Evolutionary conservation across 495 filamentous ascomycete genomes (phyloP).

Genomic region (Venustampulla echinocandica): DNA sequence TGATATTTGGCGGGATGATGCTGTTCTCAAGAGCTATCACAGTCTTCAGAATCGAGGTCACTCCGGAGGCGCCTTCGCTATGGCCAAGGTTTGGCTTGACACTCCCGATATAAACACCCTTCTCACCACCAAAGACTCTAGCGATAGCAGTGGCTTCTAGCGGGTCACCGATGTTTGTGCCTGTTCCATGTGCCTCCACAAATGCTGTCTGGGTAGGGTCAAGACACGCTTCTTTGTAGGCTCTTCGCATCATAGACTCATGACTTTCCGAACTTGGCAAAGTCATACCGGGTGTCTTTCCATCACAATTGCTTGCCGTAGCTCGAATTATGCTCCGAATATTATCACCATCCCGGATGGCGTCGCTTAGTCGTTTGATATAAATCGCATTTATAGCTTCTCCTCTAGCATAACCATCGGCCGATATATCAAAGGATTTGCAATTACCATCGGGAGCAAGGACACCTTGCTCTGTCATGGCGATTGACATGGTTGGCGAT

Average conservation of each 20-base stretch:
- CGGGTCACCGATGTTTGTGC: slow-evolving; percentile 41
- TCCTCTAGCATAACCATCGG: slow-evolving; percentile 57
- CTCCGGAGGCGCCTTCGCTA: slow-evolving; percentile 46
- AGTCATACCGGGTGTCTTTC: slow-evolving; percentile 48
- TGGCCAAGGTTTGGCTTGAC: slow-evolving; percentile 30
- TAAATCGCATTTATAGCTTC: slow-evolving; percentile 51
- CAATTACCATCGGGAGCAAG: slow-evolving; percentile 31
- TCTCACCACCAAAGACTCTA: slow-evolving; percentile 29
- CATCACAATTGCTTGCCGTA: slow-evolving; percentile 52
- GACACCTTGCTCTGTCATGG: slow-evolving; percentile 1
- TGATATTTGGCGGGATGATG: slow-evolving; percentile 38
- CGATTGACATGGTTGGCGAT: not conserved
- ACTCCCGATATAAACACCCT: slow-evolving; percentile 9
- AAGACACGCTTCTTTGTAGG: slow-evolving; percentile 39
- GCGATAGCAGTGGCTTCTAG: slow-evolving; percentile 49
- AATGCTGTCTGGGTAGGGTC: slow-evolving; percentile 36
- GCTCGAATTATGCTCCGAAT: slow-evolving; percentile 55
- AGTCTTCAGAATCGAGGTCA: slow-evolving; percentile 49
- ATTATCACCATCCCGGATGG: slow-evolving; percentile 41
- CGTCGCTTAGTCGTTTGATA: slow-evolving; percentile 52
- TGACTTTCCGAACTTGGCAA: slow-evolving; percentile 50
- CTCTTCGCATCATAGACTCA: slow-evolving; percentile 41
- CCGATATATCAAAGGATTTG: slow-evolving; percentile 51
- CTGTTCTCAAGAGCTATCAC: slow-evolving; percentile 47
- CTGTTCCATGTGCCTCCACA: slow-evolving; percentile 37